Conservation (phyloP, 2,329 filamentous ascomycete genomes). For the Leptodontidium sp. region DNA sequence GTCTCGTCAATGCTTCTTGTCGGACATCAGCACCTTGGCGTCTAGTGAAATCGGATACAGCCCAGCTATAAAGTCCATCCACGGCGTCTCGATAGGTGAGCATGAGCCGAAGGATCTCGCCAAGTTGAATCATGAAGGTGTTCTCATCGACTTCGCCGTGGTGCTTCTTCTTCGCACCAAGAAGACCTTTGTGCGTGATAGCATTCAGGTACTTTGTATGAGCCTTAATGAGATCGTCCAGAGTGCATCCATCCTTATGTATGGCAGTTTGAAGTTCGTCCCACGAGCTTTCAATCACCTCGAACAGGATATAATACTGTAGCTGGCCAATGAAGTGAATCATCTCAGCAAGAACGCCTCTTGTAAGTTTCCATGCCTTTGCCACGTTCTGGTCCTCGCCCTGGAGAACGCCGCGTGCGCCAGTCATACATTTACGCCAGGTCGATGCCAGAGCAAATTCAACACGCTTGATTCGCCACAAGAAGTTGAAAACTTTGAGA, state of each 20-base stretch:
- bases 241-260: slow-evolving; percentile 83
- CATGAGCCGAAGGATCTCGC: slow-evolving; percentile 94
- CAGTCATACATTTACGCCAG: slow-evolving; percentile 96
- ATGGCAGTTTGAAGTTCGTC: slow-evolving; percentile 86
- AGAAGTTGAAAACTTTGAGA: slow-evolving; percentile 98
- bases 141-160: slow-evolving; percentile 61
- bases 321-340: slow-evolving; percentile 97
- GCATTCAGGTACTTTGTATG: slow-evolving; percentile 90
- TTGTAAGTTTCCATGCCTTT: slow-evolving; percentile 87
- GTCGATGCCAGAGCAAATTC: slow-evolving; percentile 91
- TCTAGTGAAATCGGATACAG: slow-evolving; percentile 90
- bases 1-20: slow-evolving; percentile 60
- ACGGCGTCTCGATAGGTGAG: slow-evolving; percentile 92
- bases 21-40: slow-evolving; percentile 86
- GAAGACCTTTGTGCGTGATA: slow-evolving; percentile 94
- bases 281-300: slow-evolving; percentile 98
- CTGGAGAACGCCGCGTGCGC: slow-evolving; percentile 87
- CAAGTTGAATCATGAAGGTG: slow-evolving; percentile 88
- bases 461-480: slow-evolving; percentile 97
- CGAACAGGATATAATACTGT: slow-evolving; percentile 98
- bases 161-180: slow-evolving; percentile 72
- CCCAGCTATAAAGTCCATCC: slow-evolving; percentile 93
- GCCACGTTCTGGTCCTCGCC: slow-evolving; percentile 74
- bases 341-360: slow-evolving; percentile 94
- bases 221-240: slow-evolving; percentile 93